Evolutionary conservation across 805 yeast species (phyloP), one percentile per base, ranked within the genome.

Genomic region (Cyberlindnera maritima): DNA sequence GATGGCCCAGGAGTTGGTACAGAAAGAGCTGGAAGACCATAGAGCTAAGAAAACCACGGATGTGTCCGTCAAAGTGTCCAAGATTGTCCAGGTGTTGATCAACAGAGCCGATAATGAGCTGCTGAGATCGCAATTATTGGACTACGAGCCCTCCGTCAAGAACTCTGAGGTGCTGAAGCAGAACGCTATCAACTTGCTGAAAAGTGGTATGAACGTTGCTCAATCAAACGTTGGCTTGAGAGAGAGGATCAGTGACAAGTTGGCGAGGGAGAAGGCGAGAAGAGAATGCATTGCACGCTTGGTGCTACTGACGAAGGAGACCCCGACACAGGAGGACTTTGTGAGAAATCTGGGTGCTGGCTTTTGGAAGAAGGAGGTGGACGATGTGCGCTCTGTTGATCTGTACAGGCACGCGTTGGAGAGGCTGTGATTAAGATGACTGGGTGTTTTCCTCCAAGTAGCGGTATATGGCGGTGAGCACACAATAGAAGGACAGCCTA

Each of bases 51-150:
- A 54, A 35, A 46, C 54, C 3, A 20, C 56, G 3, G 41, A 44
- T 19, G 53, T 60, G 2, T 61, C 65, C 1, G 21, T 39, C 2
- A 46, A 46, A 15, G 55, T 57, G 11, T 35, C 41, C n/a, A 60
- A 59, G 38, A 48, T 58, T 9, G 49, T 58, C 0, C 56, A 60
- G 36, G 49, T 60, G 0, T 39, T 61, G 34, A 49, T 60, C 9
- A 49, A 44, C 26, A 53, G 65, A 23, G 57, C 62, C 1, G 65
- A 61, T 28, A 57, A 57, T 40, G 65, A 61, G 34, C 34, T 58
- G 13, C 8, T 26, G 8, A 46, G 61, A 32, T 47, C 55, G 9
- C 19, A 15, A 8, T 31, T 57, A 8, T 10, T 20, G 2, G 52
- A 46, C 15, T 44, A 51, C 14, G 53, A 51, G 8, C 39, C 49